phyloP scores from a whole-genome alignment of 192 early-diverging fungal species.

The Entomortierella lignicola region DNA sequence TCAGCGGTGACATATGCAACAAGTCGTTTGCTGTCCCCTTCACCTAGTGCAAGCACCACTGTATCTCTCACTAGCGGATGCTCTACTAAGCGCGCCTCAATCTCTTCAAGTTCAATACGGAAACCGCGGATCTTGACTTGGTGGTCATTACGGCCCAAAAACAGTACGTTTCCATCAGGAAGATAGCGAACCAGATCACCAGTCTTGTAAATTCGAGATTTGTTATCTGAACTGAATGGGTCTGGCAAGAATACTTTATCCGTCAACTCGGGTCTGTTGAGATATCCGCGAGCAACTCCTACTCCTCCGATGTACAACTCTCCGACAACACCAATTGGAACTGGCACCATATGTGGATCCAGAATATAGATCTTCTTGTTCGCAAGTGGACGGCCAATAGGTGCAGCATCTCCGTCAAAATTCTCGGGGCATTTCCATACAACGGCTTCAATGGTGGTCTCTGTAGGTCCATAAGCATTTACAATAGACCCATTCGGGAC shows the following conservation, averaged over 20 bases:
- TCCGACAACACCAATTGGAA: conserved; percentile 1
- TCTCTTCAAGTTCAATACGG: conserved; percentile 52
- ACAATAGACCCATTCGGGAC: conserved; percentile 14
- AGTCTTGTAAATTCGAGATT: conserved; percentile 40
- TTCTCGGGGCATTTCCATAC: not conserved
- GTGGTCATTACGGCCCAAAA: conserved; percentile 50
- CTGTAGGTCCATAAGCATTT: conserved; percentile 21
- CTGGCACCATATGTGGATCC: not conserved
- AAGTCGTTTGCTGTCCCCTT: conserved; percentile 65
- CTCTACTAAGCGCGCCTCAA: conserved; percentile 23
- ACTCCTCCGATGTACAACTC: conserved; percentile 53
- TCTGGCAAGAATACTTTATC: conserved; percentile 47
- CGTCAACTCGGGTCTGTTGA: conserved; percentile 50
- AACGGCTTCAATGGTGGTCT: conserved; percentile 25
- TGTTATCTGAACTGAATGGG: conserved; percentile 27
- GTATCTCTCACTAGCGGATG: conserved; percentile 26
- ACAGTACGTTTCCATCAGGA: conserved; percentile 36
- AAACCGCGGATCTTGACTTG: conserved; percentile 61
- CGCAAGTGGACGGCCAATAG: conserved; percentile 6
- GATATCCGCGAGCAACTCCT: conserved; percentile 53
- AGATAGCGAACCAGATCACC: conserved; percentile 45
- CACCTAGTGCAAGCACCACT: conserved; percentile 35
- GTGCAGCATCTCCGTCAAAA: not conserved
- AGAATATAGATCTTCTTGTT: conserved; percentile 11
- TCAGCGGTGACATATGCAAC: conserved; percentile 64